These are phyloP conservation scores for Penstemon davidsonii DNA, from an alignment of 257 asterid genomes.

Conservation along the genomic window DNA sequence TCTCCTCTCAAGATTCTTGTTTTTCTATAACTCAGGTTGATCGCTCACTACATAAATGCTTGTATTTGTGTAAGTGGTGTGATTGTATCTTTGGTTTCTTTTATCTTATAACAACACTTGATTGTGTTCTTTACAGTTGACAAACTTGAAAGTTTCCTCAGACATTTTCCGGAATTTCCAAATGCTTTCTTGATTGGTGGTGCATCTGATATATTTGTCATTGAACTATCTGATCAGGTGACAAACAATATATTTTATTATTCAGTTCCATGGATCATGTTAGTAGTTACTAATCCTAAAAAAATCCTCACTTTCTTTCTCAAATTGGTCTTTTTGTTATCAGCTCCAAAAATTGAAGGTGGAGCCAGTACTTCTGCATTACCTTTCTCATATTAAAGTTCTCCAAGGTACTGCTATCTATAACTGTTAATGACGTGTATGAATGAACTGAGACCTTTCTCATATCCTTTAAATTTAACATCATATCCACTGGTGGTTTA, in stretches of 20 bases:
- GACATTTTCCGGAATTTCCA: slow-evolving; percentile 81
- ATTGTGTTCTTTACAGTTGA: slow-evolving; percentile 53
- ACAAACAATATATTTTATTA: background rate
- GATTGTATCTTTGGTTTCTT: slow-evolving; percentile 21
- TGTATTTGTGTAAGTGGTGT: background rate
- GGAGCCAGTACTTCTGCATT: slow-evolving; percentile 94
- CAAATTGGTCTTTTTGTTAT: slow-evolving; percentile 16
- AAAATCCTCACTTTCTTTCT: background rate
- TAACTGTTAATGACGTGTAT: background rate
- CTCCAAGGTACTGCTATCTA: slow-evolving; percentile 58
- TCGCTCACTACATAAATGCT: slow-evolving; percentile 3
- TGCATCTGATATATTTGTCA: slow-evolving; percentile 74
- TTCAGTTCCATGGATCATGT: background rate
- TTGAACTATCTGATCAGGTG: slow-evolving; percentile 93
- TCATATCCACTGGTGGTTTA: background rate
- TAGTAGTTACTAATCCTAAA: background rate
- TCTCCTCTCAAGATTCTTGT: slow-evolving; percentile 77
- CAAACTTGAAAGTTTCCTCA: slow-evolving; percentile 69
- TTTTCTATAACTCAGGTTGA: slow-evolving; percentile 74
- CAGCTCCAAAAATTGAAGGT: slow-evolving; percentile 96
- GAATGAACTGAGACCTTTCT: background rate
- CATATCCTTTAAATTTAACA: background rate
- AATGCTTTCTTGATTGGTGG: slow-evolving; percentile 87
- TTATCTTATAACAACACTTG: slow-evolving; percentile 23
- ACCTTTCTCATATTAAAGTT: slow-evolving; percentile 71